phyloP scores from a whole-genome alignment of 148 eudicot species.

The Suaeda aralocaspica region DNA sequence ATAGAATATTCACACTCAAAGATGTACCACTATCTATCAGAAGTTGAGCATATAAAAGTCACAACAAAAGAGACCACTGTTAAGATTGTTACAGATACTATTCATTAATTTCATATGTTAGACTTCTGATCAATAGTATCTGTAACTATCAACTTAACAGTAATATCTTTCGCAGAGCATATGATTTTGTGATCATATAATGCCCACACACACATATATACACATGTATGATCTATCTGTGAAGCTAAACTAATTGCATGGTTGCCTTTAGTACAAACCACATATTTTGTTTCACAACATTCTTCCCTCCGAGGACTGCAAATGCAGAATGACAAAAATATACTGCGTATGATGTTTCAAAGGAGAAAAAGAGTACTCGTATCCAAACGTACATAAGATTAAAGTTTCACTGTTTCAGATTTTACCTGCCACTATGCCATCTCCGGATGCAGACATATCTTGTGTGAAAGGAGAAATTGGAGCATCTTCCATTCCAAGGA shows the following conservation, averaged over 20 bases:
- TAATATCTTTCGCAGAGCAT: not conserved
- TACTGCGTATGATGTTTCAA: not conserved
- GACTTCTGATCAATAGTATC: not conserved
- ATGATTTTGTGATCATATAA: not conserved
- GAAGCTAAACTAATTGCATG: not conserved
- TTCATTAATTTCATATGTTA: too few species aligned
- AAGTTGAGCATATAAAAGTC: not conserved
- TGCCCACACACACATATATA: not conserved
- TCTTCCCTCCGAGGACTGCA: too few species aligned
- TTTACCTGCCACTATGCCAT: slow-evolving; percentile 95
- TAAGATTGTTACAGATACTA: too few species aligned
- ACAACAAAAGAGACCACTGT: not conserved
- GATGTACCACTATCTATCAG: too few species aligned
- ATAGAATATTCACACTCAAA: too few species aligned
- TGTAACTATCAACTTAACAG: not conserved
- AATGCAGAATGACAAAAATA: too few species aligned
- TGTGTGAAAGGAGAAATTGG: slow-evolving; percentile 87
- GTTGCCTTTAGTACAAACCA: not conserved
- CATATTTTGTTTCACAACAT: not conserved
- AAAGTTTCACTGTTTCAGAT: slow-evolving; percentile 10
- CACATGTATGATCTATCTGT: not conserved
- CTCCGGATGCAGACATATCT: slow-evolving; percentile 93
- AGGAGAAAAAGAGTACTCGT: slow-evolving; percentile 8
- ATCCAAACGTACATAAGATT: not conserved
- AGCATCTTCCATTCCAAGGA: slow-evolving; percentile 81